Evolutionary conservation across 1,284 basidiomycete genomes (phyloP).

Genomic region (Xerocomus amazonicus): DNA sequence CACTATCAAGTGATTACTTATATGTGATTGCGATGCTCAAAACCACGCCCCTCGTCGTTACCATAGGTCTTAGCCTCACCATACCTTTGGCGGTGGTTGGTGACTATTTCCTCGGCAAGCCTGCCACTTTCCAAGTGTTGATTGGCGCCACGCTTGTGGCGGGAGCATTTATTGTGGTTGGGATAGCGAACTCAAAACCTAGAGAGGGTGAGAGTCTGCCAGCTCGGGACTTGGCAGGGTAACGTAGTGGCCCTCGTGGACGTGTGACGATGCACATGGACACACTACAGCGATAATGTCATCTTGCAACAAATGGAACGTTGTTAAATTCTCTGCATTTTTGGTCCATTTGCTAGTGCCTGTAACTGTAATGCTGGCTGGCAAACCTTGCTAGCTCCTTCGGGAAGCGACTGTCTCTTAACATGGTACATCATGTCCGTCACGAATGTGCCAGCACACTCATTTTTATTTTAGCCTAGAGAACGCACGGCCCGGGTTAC

Average conservation of each 20-base stretch:
- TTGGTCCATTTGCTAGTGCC: background rate
- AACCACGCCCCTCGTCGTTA: conserved; percentile 91
- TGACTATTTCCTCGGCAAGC: conserved; percentile 65
- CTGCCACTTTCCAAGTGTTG: conserved; percentile 54
- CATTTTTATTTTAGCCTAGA: conserved; percentile 48
- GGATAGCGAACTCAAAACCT: conserved; percentile 50
- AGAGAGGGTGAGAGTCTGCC: conserved; percentile 6
- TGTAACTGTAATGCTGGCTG: too few relatives aligned
- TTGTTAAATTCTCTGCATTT: background rate
- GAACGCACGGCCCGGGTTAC: conserved; percentile 45
- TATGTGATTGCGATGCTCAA: conserved; percentile 95
- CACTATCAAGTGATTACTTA: conserved; percentile 80
- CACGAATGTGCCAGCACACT: conserved; percentile 3
- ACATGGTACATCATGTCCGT: conserved; percentile 20
- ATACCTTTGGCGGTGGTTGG: conserved; percentile 87
- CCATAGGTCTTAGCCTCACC: conserved; percentile 92
- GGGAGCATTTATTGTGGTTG: conserved; percentile 63
- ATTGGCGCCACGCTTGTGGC: conserved; percentile 68
- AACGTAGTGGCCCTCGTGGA: background rate
- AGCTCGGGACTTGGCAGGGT: conserved; percentile 1
- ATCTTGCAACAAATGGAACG: too few relatives aligned
- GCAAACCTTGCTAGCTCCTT: too few relatives aligned
- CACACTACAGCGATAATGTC: too few relatives aligned
- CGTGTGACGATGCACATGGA: too few relatives aligned
- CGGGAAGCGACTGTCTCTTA: background rate